Conservation (phyloP, 345 rosid genomes). For the Hibiscus mutabilis region DNA sequence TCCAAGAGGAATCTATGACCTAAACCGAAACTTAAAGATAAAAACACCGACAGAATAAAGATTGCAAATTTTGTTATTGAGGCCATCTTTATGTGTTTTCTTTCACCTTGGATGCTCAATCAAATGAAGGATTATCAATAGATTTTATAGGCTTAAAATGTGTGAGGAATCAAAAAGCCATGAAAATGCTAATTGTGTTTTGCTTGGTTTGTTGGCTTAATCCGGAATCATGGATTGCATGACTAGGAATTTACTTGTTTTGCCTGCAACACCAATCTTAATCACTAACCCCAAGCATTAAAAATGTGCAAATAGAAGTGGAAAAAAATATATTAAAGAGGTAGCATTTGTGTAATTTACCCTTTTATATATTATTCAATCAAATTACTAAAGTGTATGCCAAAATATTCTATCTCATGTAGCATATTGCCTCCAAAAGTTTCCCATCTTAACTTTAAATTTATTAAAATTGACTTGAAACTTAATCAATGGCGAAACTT, state of each 20-base stretch:
- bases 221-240: neutral
- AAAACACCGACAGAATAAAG: conserved; percentile 28
- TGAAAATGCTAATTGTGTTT: neutral
- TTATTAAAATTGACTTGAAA: no score
- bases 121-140: neutral
- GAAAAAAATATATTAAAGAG: no score
- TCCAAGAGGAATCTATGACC: conserved; percentile 39
- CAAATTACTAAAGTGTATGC: no score
- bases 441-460: no score
- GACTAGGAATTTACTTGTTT: neutral
- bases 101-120: neutral
- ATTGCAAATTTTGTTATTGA: conserved; percentile 21
- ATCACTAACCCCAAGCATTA: neutral
- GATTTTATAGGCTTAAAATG: conserved; percentile 19
- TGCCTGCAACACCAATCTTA: conserved; percentile 49
- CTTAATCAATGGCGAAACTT: no score
- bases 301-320: no score
- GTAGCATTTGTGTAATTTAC: no score
- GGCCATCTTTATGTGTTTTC: conserved; percentile 26
- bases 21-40: conserved; percentile 31
- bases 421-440: no score
- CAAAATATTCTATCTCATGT: no score
- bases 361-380: no score
- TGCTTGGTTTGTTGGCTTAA: neutral
- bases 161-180: neutral